phyloP scores from a whole-genome alignment of 106 monocot species.

The Posidonia australis region DNA sequence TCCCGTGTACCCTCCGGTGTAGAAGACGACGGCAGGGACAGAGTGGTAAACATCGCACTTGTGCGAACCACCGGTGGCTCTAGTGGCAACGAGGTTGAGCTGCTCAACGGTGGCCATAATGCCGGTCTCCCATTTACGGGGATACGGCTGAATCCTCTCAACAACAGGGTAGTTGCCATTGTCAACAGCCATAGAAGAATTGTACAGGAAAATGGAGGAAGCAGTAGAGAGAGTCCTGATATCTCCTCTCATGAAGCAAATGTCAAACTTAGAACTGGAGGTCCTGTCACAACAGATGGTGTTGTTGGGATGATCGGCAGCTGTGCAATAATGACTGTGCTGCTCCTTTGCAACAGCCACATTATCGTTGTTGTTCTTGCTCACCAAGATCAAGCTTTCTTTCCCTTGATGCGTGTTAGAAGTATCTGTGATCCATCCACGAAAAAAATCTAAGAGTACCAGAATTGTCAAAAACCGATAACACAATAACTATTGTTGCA shows the following conservation, averaged over 20 bases:
- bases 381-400: too few species aligned
- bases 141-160: conserved; percentile 39
- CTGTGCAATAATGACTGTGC: background rate
- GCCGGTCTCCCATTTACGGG: conserved; percentile 50
- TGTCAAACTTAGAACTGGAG: conserved; percentile 7
- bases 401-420: too few species aligned
- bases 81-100: conserved; percentile 21
- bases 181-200: background rate
- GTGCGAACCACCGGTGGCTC: background rate
- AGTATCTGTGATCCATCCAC: too few species aligned
- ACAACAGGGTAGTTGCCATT: background rate
- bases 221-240: conserved; percentile 1
- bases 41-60: conserved; percentile 48
- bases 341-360: too few species aligned
- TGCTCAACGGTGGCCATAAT: conserved; percentile 32
- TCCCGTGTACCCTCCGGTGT: conserved; percentile 86
- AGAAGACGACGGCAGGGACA: conserved; percentile 76
- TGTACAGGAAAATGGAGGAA: conserved; percentile 12
- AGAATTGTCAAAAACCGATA: too few species aligned
- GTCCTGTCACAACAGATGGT: conserved; percentile 16
- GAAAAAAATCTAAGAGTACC: too few species aligned
- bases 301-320: background rate
- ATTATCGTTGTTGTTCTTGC: background rate
- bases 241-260: conserved; percentile 20
- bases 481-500: too few species aligned